Evolutionary conservation across 495 filamentous ascomycete species (phyloP).

Genomic region (Oidiodendron maius): DNA sequence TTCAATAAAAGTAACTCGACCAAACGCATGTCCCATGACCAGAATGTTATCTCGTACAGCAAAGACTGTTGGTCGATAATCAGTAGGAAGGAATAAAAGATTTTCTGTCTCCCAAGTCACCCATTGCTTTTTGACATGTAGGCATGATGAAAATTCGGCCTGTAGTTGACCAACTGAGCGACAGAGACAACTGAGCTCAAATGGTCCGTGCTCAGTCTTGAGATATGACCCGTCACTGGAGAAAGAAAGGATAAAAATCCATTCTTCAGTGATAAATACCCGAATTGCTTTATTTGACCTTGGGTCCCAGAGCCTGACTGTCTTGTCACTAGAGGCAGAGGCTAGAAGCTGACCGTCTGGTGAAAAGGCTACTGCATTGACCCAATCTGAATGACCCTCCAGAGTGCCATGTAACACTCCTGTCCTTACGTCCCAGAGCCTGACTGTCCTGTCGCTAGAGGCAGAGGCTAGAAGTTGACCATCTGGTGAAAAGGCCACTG

Average conservation of each 20-base stretch:
- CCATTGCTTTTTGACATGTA: not conserved
- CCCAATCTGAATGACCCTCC: no score
- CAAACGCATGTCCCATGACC: slow-evolving; percentile 2
- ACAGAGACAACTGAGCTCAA: not conserved
- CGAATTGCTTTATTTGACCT: slow-evolving; percentile 20
- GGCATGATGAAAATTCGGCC: not conserved
- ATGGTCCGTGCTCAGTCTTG: not conserved
- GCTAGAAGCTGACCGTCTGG: no score
- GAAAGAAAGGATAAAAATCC: not conserved
- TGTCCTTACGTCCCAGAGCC: slow-evolving; percentile 15
- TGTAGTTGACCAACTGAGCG: not conserved
- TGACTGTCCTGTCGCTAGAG: slow-evolving; percentile 7
- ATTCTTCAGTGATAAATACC: no score
- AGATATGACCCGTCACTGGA: not conserved
- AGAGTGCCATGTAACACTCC: no score
- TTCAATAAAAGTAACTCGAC: not conserved
- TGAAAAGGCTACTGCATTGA: no score
- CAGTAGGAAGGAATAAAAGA: not conserved
- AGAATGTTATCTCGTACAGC: slow-evolving; percentile 2
- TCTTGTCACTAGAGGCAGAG: no score
- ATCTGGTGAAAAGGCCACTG: slow-evolving; percentile 17
- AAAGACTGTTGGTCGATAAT: not conserved
- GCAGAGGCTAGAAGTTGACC: slow-evolving; percentile 12
- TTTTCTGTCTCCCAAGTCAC: not conserved
- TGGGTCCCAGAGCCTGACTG: no score